phyloP scores from a whole-genome alignment of 129 eudicot species.

The Flaveria sonorensis region DNA sequence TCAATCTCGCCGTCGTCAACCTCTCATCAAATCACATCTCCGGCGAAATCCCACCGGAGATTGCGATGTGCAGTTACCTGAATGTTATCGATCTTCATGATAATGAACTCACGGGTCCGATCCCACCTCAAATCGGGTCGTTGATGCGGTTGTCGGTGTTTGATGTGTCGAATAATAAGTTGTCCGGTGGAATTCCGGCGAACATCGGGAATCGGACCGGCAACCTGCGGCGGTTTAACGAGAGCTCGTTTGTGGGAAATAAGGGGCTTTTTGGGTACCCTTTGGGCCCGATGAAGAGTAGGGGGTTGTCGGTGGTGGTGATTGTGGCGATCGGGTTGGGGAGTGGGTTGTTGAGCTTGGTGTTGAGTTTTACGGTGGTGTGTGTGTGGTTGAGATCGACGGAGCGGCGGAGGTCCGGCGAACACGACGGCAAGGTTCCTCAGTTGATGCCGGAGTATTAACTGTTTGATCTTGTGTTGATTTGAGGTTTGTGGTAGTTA shows the following conservation, averaged over 20 bases:
- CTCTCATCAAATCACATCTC: slow-evolving; percentile 65
- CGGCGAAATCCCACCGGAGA: slow-evolving; percentile 50
- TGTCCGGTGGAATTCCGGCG: slow-evolving; percentile 63
- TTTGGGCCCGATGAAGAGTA: slow-evolving; percentile 51
- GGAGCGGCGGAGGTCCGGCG: slow-evolving; percentile 50
- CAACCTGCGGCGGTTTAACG: slow-evolving; percentile 58
- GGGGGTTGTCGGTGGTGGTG: slow-evolving; percentile 61
- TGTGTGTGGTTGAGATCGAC: slow-evolving; percentile 74
- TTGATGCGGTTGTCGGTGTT: slow-evolving; percentile 57
- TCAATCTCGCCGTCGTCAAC: slow-evolving; percentile 74
- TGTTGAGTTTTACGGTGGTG: slow-evolving; percentile 68
- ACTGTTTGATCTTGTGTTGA: not conserved
- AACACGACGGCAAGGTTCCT: slow-evolving; percentile 55
- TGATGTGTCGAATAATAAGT: slow-evolving; percentile 54
- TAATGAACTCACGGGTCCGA: slow-evolving; percentile 51
- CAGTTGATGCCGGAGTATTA: slow-evolving; percentile 75
- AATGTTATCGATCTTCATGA: slow-evolving; percentile 76
- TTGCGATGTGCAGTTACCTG: slow-evolving; percentile 67
- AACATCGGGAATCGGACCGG: slow-evolving; percentile 70
- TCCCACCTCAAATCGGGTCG: slow-evolving; percentile 67
- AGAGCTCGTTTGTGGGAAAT: slow-evolving; percentile 62
- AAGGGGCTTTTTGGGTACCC: slow-evolving; percentile 76
- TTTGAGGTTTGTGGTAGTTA: not conserved
- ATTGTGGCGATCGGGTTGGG: slow-evolving; percentile 83
- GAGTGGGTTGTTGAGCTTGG: slow-evolving; percentile 81